Base-by-base conservation (phyloP, 148 eudicot genomes). In the Diospyros kaki region DNA sequence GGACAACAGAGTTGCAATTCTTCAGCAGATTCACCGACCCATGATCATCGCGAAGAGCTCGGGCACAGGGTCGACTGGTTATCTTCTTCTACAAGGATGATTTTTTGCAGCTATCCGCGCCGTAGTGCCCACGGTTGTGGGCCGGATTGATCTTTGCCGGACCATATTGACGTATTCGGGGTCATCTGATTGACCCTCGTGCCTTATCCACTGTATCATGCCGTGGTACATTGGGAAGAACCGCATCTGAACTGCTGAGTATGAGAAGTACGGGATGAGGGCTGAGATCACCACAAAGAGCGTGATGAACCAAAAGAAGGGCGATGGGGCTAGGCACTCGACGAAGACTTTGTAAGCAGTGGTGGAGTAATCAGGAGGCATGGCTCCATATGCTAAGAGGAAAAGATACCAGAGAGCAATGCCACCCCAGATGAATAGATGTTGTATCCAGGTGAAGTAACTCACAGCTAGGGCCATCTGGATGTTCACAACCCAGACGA, bases 161-260 rank as follows among this genome's bases (percentile, higher is more conserved):
- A 92, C 84, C 82, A 85, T 75, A 42, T 77, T 76, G 72, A 84
- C 79, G 78, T 72, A 92, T 68, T 89, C 97, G 1, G 91, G 92
- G 38, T 92, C 97, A 9, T 92, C 89, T 0, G 81, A 69, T 1
- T 70, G 73, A 17, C 97, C 97, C 51, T 93, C 90, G 0, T 69
- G 54, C 72, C 94, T 82, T 43, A 89, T 83, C 98, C 92, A 93
- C 72, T 91, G 93, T 77, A 93, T 87, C 90, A 86, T 88, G 12
- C 87, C 86, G 73, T 93, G 98, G 79, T 88, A 93, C 93, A 86
- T 84, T 1, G 98, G 98, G 76, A 89, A 70, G 77, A 91, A 91
- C 70, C 89, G 82, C 88, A 88, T 88, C 72, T 88, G 90, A 15
- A 93, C 60, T 12, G 89, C 81, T 4, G 81, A 50, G 78, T 78